These are phyloP conservation scores for Ogataea minuta DNA, from an alignment of 805 yeast genomes.

Conservation along the genomic window DNA sequence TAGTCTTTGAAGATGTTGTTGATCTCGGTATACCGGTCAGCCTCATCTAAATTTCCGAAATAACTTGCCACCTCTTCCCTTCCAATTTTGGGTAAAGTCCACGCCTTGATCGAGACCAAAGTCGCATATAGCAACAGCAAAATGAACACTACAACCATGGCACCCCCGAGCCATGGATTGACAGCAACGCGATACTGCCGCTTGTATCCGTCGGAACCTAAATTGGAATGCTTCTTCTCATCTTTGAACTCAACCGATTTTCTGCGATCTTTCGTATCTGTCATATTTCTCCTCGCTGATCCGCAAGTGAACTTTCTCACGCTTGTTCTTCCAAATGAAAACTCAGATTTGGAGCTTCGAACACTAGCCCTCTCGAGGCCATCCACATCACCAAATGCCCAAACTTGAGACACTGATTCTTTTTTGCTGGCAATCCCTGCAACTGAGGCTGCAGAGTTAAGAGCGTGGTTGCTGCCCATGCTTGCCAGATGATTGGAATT, in stretches of 20 bases:
- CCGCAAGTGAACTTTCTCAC: conserved; percentile 16
- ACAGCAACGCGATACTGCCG: conserved; percentile 7
- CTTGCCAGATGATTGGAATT: conserved; percentile 3
- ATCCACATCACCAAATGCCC: conserved; percentile 24
- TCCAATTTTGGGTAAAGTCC: conserved; percentile 10
- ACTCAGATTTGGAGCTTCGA: conserved; percentile 21
- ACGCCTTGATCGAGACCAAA: conserved; percentile 15
- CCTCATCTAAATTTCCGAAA: conserved; percentile 12
- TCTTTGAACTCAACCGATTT: conserved; percentile 20
- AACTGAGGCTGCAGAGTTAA: conserved; percentile 20
- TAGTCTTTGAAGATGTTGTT: conserved; percentile 10
- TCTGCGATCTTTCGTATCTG: conserved; percentile 12
- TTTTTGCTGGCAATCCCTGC: conserved; percentile 22
- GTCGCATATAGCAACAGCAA: conserved; percentile 15
- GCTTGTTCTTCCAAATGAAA: conserved; percentile 17
- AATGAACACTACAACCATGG: conserved; percentile 7
- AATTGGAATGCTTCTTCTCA: background rate
- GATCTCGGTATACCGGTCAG: conserved; percentile 10
- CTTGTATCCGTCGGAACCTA: background rate
- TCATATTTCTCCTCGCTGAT: conserved; percentile 6
- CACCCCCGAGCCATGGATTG: conserved; percentile 14
- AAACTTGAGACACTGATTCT: conserved; percentile 18
- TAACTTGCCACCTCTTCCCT: conserved; percentile 13
- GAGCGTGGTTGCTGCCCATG: conserved; percentile 8
- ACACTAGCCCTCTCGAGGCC: conserved; percentile 17